Base-by-base conservation (phyloP, 129 eudicot species). In the Chrysanthemum lavandulifolium region DNA sequence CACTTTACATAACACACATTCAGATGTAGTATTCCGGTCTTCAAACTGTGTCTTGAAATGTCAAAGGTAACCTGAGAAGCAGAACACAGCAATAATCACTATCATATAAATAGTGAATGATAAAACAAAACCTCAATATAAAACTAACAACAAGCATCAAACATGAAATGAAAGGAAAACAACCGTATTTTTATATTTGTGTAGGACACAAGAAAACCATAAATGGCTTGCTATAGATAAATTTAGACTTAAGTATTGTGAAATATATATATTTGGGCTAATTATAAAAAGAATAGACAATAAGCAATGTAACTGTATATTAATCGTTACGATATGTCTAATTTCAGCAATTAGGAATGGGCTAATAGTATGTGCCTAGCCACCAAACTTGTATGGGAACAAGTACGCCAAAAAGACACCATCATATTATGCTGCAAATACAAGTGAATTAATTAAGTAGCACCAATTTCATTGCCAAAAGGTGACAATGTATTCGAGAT, bases 61-160 rank as follows among this genome's bases (percentile, higher is more conserved):
- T 56, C 23, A 40, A 6, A 67, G 56, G 54, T 60, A 79, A 71
- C 62, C 83, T 80, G 84, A 63, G 31, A 71, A 73, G 52, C 11
- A 67, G 33, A 68, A 57, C 45, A 19, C 21, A 21, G 19, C 1
- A 15, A 14, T 19, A 73, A 10, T 43, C 40, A 54, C 51, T 16
- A 63, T 65, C 72, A 67, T 27, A 25, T 4, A 40, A 14, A 49
- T 19, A 45, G 23, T 68, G 6, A 47, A 67, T 23, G 50, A 67
- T 45, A 7, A 19, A 55, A 57, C 5, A 5, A 10, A 29, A 67
- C 5, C 13, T 59, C 18, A 67, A 13, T 43, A 43, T 43, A 33
- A 10, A 10, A 47, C 33, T 15, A 48, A 21, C 27, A 69, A 55
- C 36, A 45, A 43, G 18, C 50, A 48, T 36, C 49, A 21, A 52